Conservation (phyloP, 495 filamentous ascomycete species). For the Pseudomonodictys pantanalensis region DNA sequence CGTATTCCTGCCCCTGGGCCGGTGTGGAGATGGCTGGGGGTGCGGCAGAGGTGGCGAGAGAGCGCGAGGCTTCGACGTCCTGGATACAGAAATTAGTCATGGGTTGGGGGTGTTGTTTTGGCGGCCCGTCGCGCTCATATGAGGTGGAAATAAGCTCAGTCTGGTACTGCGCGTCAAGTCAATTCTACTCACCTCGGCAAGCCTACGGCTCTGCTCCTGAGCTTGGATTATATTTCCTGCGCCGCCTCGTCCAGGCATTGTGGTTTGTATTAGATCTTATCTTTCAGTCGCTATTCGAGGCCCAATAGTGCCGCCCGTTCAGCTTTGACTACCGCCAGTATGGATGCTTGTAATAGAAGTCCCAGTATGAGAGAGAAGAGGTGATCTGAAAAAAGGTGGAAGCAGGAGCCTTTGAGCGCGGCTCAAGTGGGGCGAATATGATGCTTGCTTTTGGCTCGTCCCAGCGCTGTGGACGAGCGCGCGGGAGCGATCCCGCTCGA, state of each 20-base stretch:
- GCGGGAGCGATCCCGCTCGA: background rate
- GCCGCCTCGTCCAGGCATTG: conserved; percentile 52
- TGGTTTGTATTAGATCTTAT: conserved; percentile 24
- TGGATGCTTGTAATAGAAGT: background rate
- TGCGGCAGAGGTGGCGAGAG: conserved; percentile 21
- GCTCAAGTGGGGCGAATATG: background rate
- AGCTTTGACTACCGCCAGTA: background rate
- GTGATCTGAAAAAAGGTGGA: background rate
- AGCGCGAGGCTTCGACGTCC: conserved; percentile 39
- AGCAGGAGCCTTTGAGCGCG: background rate
- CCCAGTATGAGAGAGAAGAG: background rate
- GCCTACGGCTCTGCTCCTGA: conserved; percentile 41
- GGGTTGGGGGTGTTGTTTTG: background rate
- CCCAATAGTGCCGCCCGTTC: background rate
- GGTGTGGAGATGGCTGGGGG: conserved; percentile 17
- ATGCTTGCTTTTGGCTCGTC: background rate
- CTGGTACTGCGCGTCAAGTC: background rate
- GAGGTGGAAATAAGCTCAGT: background rate
- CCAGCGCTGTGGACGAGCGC: background rate
- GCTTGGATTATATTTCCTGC: conserved; percentile 63
- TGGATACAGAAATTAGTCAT: conserved; percentile 3
- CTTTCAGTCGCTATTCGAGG: background rate
- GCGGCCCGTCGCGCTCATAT: background rate
- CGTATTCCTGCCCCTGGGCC: conserved; percentile 40
- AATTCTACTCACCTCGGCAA: conserved; percentile 25